Base-by-base conservation (phyloP, 306 rosid genomes). In the Vigna angularis region DNA sequence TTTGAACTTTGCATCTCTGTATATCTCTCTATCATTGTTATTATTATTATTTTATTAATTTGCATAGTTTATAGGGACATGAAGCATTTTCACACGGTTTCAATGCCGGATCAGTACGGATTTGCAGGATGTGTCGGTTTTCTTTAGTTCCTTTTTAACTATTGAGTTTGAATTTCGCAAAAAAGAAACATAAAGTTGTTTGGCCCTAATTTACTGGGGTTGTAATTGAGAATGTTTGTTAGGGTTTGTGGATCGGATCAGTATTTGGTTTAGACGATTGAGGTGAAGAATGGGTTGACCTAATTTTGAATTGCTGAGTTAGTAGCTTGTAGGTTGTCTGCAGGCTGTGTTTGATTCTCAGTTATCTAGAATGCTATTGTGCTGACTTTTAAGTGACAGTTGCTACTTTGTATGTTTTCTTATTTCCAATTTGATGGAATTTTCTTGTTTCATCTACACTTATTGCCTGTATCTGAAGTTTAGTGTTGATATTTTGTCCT, bases 161-260 rank as follows among this genome's bases (percentile, higher is more conserved):
- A 2, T 70, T 66, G 67, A 49, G 26, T 50, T 49, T 75, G 32
- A 76, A 62, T 76, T 58, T 62, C 11, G 10, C 71, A 20, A 61
- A 59, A 6, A 6, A 4, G 42, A 51, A 5, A 59, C 61, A 9
- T 2, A 2, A 28, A 9, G 8, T 40, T 50, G 26, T 1, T 6
- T 38, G 3, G n/a, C 9, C 34, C 51, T 20, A 65, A n/a, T 73
- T 17, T 57, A 57, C 44, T 9, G 50, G 0, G 13, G 9, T 66
- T 51, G 26, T 58, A 55, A 59, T 58, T 32, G 53, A 4, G 55
- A 72, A 44, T 67, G 45, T 63, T 49, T 36, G 65, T 17, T 79
- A 74, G 86, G 83, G 81, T 83, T 83, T 83, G 48, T 51, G 7
- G 66, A 59, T 51, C 42, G 16, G 72, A 78, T 40, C 67, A 66